phyloP scores from a whole-genome alignment of 345 rosid species.

The Lumnitzera littorea region DNA sequence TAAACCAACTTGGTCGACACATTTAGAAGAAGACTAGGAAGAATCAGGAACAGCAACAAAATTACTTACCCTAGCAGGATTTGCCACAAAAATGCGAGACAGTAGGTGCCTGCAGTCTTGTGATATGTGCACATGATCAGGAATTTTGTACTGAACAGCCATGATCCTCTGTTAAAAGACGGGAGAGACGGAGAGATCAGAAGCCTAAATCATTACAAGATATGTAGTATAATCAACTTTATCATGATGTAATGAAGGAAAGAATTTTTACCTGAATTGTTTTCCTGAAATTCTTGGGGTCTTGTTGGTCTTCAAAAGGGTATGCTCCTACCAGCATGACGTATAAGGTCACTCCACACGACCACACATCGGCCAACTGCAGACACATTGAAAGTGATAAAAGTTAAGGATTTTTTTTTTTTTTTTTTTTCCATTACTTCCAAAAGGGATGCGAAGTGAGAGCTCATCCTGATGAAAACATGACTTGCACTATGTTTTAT shows the following conservation, averaged over 20 bases:
- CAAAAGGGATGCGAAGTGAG: too few species aligned
- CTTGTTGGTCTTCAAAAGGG: conserved; percentile 87
- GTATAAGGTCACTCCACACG: conserved; percentile 92
- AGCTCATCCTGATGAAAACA: too few species aligned
- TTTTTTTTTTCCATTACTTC: too few species aligned
- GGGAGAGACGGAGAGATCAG: neutral
- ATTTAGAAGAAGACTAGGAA: neutral
- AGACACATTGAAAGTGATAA: conserved; percentile 1
- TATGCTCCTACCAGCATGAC: conserved; percentile 94
- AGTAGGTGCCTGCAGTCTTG: conserved; percentile 76
- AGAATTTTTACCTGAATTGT: conserved; percentile 65
- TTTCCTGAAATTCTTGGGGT: conserved; percentile 84
- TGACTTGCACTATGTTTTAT: too few species aligned
- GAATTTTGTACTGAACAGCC: conserved; percentile 87
- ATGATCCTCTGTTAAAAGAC: conserved; percentile 57
- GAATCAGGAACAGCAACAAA: neutral
- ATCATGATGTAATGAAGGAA: neutral
- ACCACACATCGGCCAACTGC: conserved; percentile 94
- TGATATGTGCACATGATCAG: conserved; percentile 77
- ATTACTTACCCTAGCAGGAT: conserved; percentile 46
- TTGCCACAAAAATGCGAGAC: conserved; percentile 78
- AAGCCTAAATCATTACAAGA: neutral
- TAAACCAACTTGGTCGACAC: too few species aligned
- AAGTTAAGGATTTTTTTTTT: too few species aligned
- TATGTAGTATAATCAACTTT: neutral